Base-by-base conservation (phyloP, 352 stramenopile species). In the Phytophthora pluvialis region DNA sequence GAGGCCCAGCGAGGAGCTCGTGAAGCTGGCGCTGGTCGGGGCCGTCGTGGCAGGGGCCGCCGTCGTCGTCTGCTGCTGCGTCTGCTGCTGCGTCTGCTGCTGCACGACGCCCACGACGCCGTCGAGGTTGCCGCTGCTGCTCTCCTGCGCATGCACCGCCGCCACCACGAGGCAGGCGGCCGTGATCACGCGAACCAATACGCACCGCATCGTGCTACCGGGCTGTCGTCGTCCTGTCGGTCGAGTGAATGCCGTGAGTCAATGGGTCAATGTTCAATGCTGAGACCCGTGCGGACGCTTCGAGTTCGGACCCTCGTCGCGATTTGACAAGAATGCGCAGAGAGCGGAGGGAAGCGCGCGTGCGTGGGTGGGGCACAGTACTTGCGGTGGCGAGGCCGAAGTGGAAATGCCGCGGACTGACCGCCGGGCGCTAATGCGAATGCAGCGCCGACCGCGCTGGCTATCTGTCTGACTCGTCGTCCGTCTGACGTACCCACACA, bases 351-450 rank as follows among this genome's bases (percentile, higher is more conserved):
- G 33, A 60, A 49, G 55, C 47, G 26, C 29, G 31, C 15, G 26
- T 43, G 45, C 28, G 48, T 39, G 44, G 26, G 53, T 52, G 28
- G 29, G 28, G 67, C 21, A 21, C 21, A 21, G 21, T 77, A 77
- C 70, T 64, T 63, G 66, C 64, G 65, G 65, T 60, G 38, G 39
- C 39, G 47, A 74, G 55, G 60, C 70, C 70, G 60, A 77, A 74
- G 70, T 77, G 64, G 52, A 68, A 74, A 72, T 77, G 65, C n/a
- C n/a, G 9, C 1, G 44, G 4, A 50, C 28, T 44, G 38, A 28
- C 32, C 28, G 35, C 40, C 28, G 18, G 16, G n/a, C 40, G 18
- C 11, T 7, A 40, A 35, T 42, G 18, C 29, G n/a, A n/a, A n/a
- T 55, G 55, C 51, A 29, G 4, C 15, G 26, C 29, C 53, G 29